Evolutionary conservation across 2,329 filamentous ascomycete genomes (phyloP).

Genomic region (Fusarium sp.): DNA sequence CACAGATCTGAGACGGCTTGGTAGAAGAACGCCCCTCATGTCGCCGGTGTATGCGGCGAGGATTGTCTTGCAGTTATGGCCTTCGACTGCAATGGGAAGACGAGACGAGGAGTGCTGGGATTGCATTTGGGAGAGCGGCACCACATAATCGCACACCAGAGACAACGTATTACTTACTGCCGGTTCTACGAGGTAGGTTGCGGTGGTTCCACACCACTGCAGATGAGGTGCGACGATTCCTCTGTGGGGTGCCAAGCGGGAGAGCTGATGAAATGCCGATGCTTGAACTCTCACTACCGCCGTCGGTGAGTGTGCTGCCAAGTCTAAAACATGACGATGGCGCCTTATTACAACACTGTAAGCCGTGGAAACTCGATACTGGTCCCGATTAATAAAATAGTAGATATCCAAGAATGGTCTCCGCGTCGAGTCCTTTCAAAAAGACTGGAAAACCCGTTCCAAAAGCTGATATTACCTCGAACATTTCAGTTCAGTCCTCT

Average conservation of each 20-base stretch:
- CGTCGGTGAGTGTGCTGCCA: neutral
- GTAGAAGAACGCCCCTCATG: slow-evolving; percentile 35
- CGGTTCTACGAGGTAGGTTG: neutral
- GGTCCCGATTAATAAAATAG: neutral
- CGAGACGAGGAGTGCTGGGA: neutral
- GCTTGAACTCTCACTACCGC: neutral
- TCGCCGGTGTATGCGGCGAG: neutral
- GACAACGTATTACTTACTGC: neutral
- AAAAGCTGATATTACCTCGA: neutral
- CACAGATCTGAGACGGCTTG: neutral
- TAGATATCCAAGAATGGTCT: neutral
- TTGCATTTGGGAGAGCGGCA: neutral
- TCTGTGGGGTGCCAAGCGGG: no score
- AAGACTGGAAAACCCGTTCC: neutral
- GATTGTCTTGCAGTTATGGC: neutral
- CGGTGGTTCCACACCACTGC: neutral
- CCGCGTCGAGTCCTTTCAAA: neutral
- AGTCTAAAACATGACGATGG: neutral
- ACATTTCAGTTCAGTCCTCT: neutral
- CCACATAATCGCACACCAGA: neutral
- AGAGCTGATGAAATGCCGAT: neutral
- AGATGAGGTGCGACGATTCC: neutral
- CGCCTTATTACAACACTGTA: neutral
- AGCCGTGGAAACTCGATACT: neutral
- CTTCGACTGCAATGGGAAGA: neutral